Conservation (phyloP, 2,329 filamentous ascomycete genomes). For the Fusarium goolgardi region DNA sequence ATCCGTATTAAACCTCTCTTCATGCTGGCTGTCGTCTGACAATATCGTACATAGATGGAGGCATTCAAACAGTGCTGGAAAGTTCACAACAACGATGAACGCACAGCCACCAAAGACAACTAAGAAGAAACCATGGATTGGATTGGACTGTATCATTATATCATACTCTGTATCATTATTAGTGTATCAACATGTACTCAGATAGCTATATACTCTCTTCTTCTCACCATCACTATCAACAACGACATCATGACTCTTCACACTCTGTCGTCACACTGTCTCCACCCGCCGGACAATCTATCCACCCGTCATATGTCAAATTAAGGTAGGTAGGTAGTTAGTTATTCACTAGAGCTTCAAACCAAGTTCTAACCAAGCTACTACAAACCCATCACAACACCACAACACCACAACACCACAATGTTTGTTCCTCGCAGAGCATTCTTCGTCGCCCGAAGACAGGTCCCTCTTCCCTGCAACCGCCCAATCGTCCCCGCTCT, state of each 20-base stretch:
- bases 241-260: constrained; percentile 28
- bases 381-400: neutral
- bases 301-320: constrained; percentile 31
- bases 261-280: constrained; percentile 20
- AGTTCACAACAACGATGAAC: constrained; percentile 83
- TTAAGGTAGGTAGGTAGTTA: neutral
- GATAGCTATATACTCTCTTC: neutral
- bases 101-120: constrained; percentile 81
- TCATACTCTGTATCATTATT: neutral
- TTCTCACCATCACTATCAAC: neutral
- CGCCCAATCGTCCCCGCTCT: constrained; percentile 35
- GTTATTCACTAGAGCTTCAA: constrained; percentile 6
- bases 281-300: constrained; percentile 29
- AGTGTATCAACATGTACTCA: constrained; percentile 17
- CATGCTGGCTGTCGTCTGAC: constrained; percentile 26
- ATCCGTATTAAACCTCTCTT: neutral
- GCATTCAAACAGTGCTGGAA: constrained; percentile 93
- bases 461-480: constrained; percentile 16
- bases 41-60: constrained; percentile 75
- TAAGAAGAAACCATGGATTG: constrained; percentile 7
- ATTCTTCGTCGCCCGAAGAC: constrained; percentile 39
- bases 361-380: neutral
- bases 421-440: constrained; percentile 48
- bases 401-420: too few relatives aligned
- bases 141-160: neutral